Base-by-base conservation (phyloP, 2,329 filamentous ascomycete genomes). In the Elsinoe necatrix region DNA sequence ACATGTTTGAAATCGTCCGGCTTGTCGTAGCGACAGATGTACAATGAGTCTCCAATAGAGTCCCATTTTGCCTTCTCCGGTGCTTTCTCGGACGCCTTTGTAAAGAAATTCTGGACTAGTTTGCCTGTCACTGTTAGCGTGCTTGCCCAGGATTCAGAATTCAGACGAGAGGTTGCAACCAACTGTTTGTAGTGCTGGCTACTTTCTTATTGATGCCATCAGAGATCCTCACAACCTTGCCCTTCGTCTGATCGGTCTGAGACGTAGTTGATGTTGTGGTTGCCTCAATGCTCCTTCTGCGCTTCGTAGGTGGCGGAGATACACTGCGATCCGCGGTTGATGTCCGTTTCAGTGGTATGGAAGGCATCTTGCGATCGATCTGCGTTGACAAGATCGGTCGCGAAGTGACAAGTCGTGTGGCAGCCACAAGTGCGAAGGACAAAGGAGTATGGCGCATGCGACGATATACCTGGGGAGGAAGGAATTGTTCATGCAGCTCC, bases 101-200 rank as follows among this genome's bases (percentile, higher is more conserved):
- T 95, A 72, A 97, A 97, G 75, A 97, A 97, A 55, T 80, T 89
- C 18, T 87, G 80, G 1, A 95, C 82, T 1, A 86, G 82, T 59
- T 72, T 82, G 68, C 83, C 85, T 88, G 61, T 3, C 9, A 3
- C 1, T 12, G 6, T 48, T 16, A 23, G 48, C 29, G 52, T 52
- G 27, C 27, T 29, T 29, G 27, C 9, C 27, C 27, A 29, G 4
- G 9, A 29, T n/a, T n/a, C 27, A 29, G 27, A 29, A 4, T 4
- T 29, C 9, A 29, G 34, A 20, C 42, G 16, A 14, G 42, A 16
- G 34, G 27, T 12, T 31, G 27, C 2, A 11, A 63, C 68, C 64
- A 60, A 80, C 79, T 80, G 31, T 76, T 82, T 3, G 78, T 77
- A 4, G 75, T 76, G 2, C 78, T 75, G 55, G 76, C 73, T 52